Evolutionary conservation across 495 filamentous ascomycete genomes (phyloP).

Genomic region (Cercophora scortea): DNA sequence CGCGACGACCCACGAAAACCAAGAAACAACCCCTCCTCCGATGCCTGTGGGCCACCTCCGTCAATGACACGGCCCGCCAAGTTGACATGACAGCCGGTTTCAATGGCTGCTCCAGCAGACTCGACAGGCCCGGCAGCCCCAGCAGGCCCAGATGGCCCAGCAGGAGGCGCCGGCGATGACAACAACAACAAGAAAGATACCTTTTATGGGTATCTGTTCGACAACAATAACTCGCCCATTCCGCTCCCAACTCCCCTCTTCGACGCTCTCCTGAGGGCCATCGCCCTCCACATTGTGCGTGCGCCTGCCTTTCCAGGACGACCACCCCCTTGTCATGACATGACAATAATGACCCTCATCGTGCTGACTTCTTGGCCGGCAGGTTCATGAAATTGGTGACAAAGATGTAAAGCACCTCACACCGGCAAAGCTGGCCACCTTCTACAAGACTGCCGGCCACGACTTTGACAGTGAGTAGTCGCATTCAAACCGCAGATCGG

Average conservation of each 20-base stretch:
- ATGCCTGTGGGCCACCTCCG: no score
- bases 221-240: constrained; percentile 41
- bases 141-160: not conserved
- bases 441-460: constrained; percentile 83
- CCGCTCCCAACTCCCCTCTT: constrained; percentile 70
- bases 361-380: not conserved
- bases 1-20: no score
- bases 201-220: constrained; percentile 82
- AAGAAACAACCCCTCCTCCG: no score
- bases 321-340: not conserved
- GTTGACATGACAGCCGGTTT: not conserved
- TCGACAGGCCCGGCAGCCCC: no score
- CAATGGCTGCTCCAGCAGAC: not conserved
- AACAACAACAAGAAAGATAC: constrained; percentile 15
- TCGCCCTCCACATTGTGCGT: constrained; percentile 78
- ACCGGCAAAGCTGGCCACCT: constrained; percentile 75
- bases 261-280: constrained; percentile 67
- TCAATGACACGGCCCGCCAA: not conserved
- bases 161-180: constrained; percentile 6
- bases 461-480: constrained; percentile 64
- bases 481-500: not conserved
- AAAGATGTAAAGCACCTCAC: constrained; percentile 57
- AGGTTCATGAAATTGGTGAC: constrained; percentile 60
- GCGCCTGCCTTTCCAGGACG: not conserved
- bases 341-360: no score